Base-by-base conservation (phyloP, 1,139 yeast species). In the Insectozyma bohioensis region DNA sequence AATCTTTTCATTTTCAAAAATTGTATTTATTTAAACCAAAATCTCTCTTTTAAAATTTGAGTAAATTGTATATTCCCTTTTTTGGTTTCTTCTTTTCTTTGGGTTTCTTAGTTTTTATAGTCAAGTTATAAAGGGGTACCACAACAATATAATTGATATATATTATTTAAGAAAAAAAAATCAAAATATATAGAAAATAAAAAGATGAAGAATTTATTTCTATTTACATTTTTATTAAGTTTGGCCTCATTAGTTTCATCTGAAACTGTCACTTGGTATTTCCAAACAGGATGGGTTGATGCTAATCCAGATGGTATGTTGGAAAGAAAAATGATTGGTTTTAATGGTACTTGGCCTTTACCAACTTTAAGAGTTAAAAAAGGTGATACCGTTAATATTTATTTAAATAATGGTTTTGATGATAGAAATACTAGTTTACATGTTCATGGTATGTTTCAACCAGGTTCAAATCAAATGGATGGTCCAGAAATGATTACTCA, bases 401-500 rank as follows among this genome's bases (percentile, higher is more conserved):
- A 75, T 43, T 65, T 82, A 43, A 73, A 72, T 15, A 84, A 84
- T 51, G 77, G 75, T 2, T 65, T 84, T 35, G 65, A 54, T 11
- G 71, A 71, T 39, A 51, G 61, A 25, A 70, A 77, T 46, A 78
- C 90, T 4, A 75, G 87, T 5, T 56, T 84, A 33, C 94, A 84
- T 58, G 81, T 83, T 72, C 94, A 84, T 45, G 94, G 94, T 7
- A 54, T 84, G 41, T 79, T 79, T 56, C 85, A 79, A 61, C 69
- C 72, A 24, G 79, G 78, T 8, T 56, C 73, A 2, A 66, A 61
- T 42, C 76, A 73, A 51, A 81, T 80, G 85, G 94, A 84, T 55
- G 94, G 94, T 5, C 87, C 92, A 3, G 81, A 80, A 49, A 72
- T 75, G 70, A 78, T 83, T 23, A 79, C 87, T 7, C 92, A 83